A percentile compares a stretch with the other conserved stretches of the same genome.
phyloP scores from a whole-genome alignment of 176 grass and related monocot species.

The Zizania latifolia region DNA sequence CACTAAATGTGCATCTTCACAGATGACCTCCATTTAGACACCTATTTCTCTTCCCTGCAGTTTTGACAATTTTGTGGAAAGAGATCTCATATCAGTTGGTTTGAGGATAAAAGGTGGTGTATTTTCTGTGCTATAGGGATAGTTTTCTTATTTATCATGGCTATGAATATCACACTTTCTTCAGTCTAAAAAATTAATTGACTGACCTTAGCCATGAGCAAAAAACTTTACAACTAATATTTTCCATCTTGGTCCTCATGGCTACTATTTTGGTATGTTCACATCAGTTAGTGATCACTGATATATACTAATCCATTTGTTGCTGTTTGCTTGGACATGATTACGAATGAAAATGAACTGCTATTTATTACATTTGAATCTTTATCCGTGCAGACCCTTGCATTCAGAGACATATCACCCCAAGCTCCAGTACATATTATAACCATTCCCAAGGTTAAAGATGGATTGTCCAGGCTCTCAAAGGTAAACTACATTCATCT shows the following conservation, averaged over 20 bases:
- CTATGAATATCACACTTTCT: neutral
- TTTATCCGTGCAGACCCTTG: conserved; percentile 42
- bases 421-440: conserved; percentile 66
- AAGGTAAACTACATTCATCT: conserved; percentile 33
- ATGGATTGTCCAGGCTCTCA: conserved; percentile 53
- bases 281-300: neutral
- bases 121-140: neutral
- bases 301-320: neutral
- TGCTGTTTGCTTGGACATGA: neutral
- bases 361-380: neutral
- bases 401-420: conserved; percentile 78
- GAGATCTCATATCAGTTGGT: conserved; percentile 67
- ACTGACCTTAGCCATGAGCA: too few relatives aligned
- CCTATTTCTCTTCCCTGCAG: conserved; percentile 32
- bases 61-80: conserved; percentile 73
- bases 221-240: neutral
- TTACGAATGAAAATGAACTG: neutral
- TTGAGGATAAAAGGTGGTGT: conserved; percentile 79
- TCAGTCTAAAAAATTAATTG: neutral
- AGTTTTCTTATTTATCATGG: neutral
- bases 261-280: too few relatives aligned
- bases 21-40: neutral
- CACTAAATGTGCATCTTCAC: neutral
- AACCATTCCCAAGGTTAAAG: conserved; percentile 65
- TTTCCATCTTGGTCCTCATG: too few relatives aligned